Conservation (phyloP, 441 rosid genomes). For the Theobroma grandiflorum region DNA sequence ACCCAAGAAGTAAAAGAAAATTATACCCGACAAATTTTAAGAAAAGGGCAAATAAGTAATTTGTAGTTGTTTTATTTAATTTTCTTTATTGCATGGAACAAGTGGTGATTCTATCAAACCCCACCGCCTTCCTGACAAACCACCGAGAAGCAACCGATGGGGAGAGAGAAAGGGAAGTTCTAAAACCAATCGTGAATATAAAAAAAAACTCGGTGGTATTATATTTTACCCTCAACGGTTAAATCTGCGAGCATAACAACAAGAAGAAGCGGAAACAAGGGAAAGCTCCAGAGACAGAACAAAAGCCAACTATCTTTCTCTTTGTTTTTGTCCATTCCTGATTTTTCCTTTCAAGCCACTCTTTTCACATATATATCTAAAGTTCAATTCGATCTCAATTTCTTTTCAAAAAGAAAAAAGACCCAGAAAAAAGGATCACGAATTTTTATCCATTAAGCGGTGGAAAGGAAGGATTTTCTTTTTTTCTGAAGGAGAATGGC, state of each 20-base stretch:
- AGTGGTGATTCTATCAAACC: not conserved
- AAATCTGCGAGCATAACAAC: not conserved
- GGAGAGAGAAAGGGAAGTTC: not conserved
- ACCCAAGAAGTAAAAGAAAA: too few relatives aligned
- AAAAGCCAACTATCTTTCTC: not conserved
- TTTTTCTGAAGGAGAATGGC: constrained; percentile 51
- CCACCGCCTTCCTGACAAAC: constrained; percentile 28
- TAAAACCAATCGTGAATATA: not conserved
- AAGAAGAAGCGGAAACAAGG: not conserved
- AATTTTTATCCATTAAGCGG: not conserved
- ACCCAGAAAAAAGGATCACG: not conserved
- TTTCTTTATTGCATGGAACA: not conserved
- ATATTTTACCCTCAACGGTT: constrained; percentile 35
- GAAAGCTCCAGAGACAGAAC: not conserved
- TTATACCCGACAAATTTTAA: too few relatives aligned
- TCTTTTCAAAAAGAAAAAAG: not conserved
- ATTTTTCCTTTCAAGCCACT: constrained; percentile 34
- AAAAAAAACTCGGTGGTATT: not conserved
- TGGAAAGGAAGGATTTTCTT: not conserved
- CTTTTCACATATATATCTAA: constrained; percentile 14
- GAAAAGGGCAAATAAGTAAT: not conserved
- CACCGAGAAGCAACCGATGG: not conserved
- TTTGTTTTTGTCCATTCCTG: not conserved
- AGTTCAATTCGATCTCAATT: not conserved
- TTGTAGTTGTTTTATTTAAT: not conserved